These are phyloP conservation scores for Boletus tylopilopsis DNA, from an alignment of 768 basidiomycete species.

Conservation along the genomic window DNA sequence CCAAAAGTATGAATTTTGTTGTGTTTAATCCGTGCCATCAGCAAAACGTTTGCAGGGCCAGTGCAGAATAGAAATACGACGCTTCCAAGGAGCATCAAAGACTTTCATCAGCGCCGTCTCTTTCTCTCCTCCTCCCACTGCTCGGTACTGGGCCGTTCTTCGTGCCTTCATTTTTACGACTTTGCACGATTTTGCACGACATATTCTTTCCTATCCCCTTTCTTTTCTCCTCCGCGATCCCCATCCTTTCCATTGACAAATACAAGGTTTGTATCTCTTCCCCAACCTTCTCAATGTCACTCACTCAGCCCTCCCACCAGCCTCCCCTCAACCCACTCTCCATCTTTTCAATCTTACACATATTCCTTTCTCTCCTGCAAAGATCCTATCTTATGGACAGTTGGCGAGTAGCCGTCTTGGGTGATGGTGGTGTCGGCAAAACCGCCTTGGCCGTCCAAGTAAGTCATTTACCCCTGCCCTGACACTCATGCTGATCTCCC, in stretches of 20 bases:
- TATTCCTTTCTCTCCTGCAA: constrained; percentile 17
- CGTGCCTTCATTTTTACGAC: constrained; percentile 53
- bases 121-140: constrained; percentile 25
- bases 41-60: constrained; percentile 25
- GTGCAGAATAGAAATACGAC: constrained; percentile 33
- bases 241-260: constrained; percentile 26
- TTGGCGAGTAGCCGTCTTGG: constrained; percentile 94
- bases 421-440: constrained; percentile 97
- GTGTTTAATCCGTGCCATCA: constrained; percentile 12
- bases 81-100: constrained; percentile 28
- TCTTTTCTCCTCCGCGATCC: constrained; percentile 30
- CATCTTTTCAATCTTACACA: constrained; percentile 30
- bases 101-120: constrained; percentile 34
- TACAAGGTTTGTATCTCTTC: constrained; percentile 27
- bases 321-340: constrained; percentile 7
- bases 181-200: constrained; percentile 68
- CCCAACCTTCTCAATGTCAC: constrained; percentile 16
- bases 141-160: constrained; percentile 24
- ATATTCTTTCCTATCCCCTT: constrained; percentile 39
- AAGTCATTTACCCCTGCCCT: constrained; percentile 23
- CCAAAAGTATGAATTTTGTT: constrained; percentile 16
- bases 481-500: constrained; percentile 12
- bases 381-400: constrained; percentile 62
- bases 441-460: constrained; percentile 95
- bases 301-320: constrained; percentile 19